Evolutionary conservation across 495 filamentous ascomycete genomes (phyloP).

Genomic region (Xylaria telfairii): DNA sequence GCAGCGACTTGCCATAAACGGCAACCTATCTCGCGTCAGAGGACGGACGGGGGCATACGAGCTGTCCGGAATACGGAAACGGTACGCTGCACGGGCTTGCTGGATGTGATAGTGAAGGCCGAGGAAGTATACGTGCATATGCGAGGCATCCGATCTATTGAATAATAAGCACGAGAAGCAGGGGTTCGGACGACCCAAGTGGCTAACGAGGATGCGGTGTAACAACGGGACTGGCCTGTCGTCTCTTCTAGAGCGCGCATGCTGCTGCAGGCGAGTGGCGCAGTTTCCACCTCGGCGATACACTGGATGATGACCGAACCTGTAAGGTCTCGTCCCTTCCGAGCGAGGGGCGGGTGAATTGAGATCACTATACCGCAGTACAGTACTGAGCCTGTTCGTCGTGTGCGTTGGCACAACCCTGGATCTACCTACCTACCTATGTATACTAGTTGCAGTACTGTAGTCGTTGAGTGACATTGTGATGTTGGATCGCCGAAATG

Average conservation of each 20-base stretch:
- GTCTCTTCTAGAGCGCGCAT: conserved; percentile 20
- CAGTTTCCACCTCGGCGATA: conserved; percentile 5
- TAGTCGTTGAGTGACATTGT: conserved; percentile 1
- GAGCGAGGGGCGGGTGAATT: conserved; percentile 7
- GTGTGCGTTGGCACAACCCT: conserved; percentile 17
- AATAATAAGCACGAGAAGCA: conserved; percentile 16
- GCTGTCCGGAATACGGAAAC: conserved; percentile 18
- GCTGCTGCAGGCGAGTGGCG: conserved; percentile 7
- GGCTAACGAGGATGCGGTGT: conserved; percentile 11
- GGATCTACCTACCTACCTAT: not conserved
- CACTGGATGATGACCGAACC: not conserved
- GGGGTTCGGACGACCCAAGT: conserved; percentile 20
- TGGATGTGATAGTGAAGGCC: conserved; percentile 21
- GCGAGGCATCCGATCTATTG: conserved; percentile 22
- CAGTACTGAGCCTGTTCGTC: not conserved
- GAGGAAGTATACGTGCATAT: conserved; percentile 17
- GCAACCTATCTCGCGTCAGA: conserved; percentile 3
- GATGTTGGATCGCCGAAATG: not conserved
- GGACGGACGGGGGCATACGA: not conserved
- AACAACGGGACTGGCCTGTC: conserved; percentile 5
- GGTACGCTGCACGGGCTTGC: not conserved
- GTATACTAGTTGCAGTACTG: too few relatives aligned
- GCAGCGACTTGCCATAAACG: conserved; percentile 21
- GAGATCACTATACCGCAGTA: too few relatives aligned
- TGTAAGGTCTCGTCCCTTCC: conserved; percentile 4